phyloP scores from a whole-genome alignment of 352 stramenopile species.

The Pythium rishiriense region DNA sequence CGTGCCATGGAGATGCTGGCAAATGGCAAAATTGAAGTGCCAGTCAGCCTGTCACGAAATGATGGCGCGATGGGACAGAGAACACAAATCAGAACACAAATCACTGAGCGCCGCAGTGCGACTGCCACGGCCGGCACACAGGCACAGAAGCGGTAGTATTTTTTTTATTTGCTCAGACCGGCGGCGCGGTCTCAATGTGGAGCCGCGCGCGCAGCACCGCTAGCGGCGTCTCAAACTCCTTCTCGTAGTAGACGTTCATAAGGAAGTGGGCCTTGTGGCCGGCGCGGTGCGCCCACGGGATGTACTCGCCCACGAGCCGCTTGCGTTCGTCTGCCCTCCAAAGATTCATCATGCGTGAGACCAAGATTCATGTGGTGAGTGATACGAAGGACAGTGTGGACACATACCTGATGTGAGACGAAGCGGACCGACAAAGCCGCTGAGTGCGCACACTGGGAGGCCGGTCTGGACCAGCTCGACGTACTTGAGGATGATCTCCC shows the following conservation, averaged over 20 bases:
- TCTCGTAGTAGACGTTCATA: conserved; percentile 96
- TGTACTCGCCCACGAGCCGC: conserved; percentile 82
- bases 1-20: not conserved
- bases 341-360: not conserved
- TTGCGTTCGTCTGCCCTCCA: conserved; percentile 51
- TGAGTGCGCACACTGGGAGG: conserved; percentile 93
- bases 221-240: conserved; percentile 92
- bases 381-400: not conserved
- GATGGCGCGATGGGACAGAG: not conserved
- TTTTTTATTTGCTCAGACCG: conserved; percentile 7
- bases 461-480: conserved; percentile 96
- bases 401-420: conserved; percentile 57
- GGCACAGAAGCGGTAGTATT: not conserved
- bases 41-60: not conserved
- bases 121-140: no score
- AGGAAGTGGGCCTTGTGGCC: conserved; percentile 74
- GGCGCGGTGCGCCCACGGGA: conserved; percentile 93
- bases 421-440: conserved; percentile 89
- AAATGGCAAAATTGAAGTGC: not conserved
- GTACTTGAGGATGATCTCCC: conserved; percentile 97
- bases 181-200: conserved; percentile 21
- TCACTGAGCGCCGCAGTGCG: not conserved
- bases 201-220: conserved; percentile 79
- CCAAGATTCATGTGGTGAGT: not conserved
- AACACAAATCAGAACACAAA: conserved; percentile 1